Evolutionary conservation across 371 early-diverging fungal species (phyloP), one percentile per base, ranked within the genome.

Genomic region (Mucor lusitanicus): DNA sequence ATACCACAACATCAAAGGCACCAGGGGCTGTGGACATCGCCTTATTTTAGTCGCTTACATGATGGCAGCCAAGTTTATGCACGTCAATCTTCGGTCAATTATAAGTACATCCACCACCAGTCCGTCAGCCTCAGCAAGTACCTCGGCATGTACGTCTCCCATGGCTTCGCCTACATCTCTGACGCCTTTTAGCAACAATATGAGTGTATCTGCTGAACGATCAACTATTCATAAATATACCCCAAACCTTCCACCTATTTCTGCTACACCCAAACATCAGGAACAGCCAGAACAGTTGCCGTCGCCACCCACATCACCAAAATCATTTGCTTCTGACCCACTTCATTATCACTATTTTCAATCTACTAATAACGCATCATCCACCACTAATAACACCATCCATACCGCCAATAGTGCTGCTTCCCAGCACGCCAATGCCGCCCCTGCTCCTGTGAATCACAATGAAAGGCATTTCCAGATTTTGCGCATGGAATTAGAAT

Each of bases 401-500:
- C 1, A 6, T 46, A 21, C 46, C 19, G 0, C 46, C 3, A 30
- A n/a, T n/a, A 6, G 3, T 19, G n/a, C 46, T 19, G 15, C 30
- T 23, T 4, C 28, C 53, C 35, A 13, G 13, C 25, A 19, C 17
- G 6, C 8, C 7, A 27, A 19, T 5, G 44, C 40, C 15, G 30
- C 30, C 6, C 30, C 30, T n/a, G 60, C 40, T 13, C 3, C 46
- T 19, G 32, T 50, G 7, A 59, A 61, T 32, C 66, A 60, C 5
- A 53, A 27, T 6, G 69, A 64, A 35, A 61, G 70, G 6, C 70
- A 70, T n/a, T 56, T 37, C 17, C 67, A 66, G 40, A 70, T 75
- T 3, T 39, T 69, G 37, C 78, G 84, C 15, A 85, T 85, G 85
- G 85, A 85, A 68, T 53, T 77, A 25, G 85, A 85, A 65, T 85